These are phyloP conservation scores for Alternaria tenuissima DNA, from an alignment of 2,329 filamentous ascomycete species.

Conservation along the genomic window DNA sequence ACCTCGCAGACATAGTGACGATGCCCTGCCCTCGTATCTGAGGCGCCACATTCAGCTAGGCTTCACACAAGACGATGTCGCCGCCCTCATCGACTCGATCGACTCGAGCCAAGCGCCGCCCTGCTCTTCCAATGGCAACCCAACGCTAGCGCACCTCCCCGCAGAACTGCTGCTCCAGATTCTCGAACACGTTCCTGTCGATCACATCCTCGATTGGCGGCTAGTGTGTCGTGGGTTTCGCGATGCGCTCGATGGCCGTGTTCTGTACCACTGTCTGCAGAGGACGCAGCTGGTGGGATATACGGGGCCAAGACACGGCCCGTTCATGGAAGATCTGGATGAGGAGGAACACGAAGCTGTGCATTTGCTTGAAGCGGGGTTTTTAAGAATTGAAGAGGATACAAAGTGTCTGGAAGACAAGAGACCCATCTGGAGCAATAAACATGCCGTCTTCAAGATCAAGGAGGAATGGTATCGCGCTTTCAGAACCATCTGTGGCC, in stretches of 20 bases:
- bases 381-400: constrained; percentile 13
- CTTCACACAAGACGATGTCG: constrained; percentile 38
- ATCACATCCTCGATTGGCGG: constrained; percentile 39
- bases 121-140: not conserved
- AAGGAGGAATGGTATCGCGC: constrained; percentile 28
- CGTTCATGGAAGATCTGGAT: constrained; percentile 9
- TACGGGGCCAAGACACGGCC: constrained; percentile 16
- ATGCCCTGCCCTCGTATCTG: constrained; percentile 32
- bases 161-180: constrained; percentile 42
- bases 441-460: constrained; percentile 35
- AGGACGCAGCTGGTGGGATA: constrained; percentile 35
- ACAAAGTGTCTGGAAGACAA: not conserved
- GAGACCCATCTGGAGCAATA: constrained; percentile 24
- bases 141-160: constrained; percentile 33
- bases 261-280: constrained; percentile 34
- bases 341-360: constrained; percentile 28
- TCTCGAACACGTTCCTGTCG: constrained; percentile 38
- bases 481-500: constrained; percentile 4
- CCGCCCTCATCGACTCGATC: constrained; percentile 39
- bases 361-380: constrained; percentile 24
- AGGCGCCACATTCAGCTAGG: constrained; percentile 32
- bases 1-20: not conserved
- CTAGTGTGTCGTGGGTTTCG: constrained; percentile 42
- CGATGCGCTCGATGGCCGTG: constrained; percentile 42
- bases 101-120: constrained; percentile 36